Base-by-base conservation (phyloP, 2,329 filamentous ascomycete genomes). In the Seiridium cupressi region DNA sequence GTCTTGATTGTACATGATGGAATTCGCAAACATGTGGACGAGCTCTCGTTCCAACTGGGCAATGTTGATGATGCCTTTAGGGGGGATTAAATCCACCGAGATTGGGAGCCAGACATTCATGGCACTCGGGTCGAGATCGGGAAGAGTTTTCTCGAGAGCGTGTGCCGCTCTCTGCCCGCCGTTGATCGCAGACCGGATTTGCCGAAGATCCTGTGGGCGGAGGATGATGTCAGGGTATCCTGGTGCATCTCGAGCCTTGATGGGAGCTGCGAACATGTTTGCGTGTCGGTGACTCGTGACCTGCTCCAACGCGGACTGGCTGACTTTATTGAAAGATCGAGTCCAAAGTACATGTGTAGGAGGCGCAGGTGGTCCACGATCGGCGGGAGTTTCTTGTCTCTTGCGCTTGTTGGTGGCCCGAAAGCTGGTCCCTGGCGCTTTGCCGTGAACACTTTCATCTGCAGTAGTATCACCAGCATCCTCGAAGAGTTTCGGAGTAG, bases 1-100 rank as follows among this genome's bases (percentile, higher is more conserved):
- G 63, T 96, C 92, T 0, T 91, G 88, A 68, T 98, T 98, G 80
- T 97, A 99, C 95, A 99, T 98, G 75, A 97, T 90, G 18, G 95
- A 94, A 70, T 98, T 98, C 66, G 93, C 92, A 73, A 98, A 97
- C 91, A 98, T 97, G 68, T 96, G 91, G 68, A 96, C 92, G 9
- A 98, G 80, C 73, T 98, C 94, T 65, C 93, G 92, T 75, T 98
- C 94, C 13, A 98, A 82, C 73, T 98, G 95, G 1, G 90, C 87
- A 55, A 91, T 93, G 74, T 98, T 98, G 74, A 98, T 91, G 68
- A 98, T 97, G 26, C 89, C 92, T 67, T 88, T 91, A 0, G 95
- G 94, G 2, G 94, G 92, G 2, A 94, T 82, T 34, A 97, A 80
- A 60, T 97, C 92, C 55, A 89, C 84, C 2, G 85, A 89, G 60